Percentiles rank a stretch among this genome's conserved stretches.
These are phyloP conservation scores for Cryptococcus jaspeensis DNA, from an alignment of 1,284 basidiomycete genomes.

Conservation along the genomic window DNA sequence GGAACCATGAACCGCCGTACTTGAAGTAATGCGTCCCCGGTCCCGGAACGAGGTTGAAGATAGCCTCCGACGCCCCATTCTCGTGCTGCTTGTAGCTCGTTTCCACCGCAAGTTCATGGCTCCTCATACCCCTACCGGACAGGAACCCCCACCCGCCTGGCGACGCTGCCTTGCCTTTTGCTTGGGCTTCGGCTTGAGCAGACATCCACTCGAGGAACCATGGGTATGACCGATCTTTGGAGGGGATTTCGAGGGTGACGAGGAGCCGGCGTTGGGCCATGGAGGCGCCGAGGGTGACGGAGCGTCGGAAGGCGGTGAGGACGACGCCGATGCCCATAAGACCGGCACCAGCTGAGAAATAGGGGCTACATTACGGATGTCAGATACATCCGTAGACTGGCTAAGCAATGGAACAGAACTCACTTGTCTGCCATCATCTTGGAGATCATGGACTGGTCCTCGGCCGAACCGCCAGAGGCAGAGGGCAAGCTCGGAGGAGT, in stretches of 20 bases:
- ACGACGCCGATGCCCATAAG: slow-evolving; percentile 89
- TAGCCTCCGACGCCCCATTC: slow-evolving; percentile 80
- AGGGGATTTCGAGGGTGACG: slow-evolving; percentile 93
- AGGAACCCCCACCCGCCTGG: slow-evolving; percentile 9
- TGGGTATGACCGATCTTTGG: slow-evolving; percentile 89
- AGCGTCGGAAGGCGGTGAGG: slow-evolving; percentile 70
- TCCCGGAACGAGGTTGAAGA: slow-evolving; percentile 92
- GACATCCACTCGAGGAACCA: slow-evolving; percentile 99
- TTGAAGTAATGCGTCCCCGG: slow-evolving; percentile 93
- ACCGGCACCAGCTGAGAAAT: slow-evolving; percentile 94
- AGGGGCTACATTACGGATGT: slow-evolving; percentile 62
- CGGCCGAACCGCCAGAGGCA: slow-evolving; percentile 11
- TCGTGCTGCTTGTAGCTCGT: slow-evolving; percentile 82
- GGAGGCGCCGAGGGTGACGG: slow-evolving; percentile 66
- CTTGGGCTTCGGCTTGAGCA: slow-evolving; percentile 22
- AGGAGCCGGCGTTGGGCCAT: slow-evolving; percentile 85
- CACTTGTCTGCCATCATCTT: slow-evolving; percentile 46
- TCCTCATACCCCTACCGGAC: slow-evolving; percentile 59
- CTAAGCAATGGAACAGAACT: slow-evolving; percentile 2
- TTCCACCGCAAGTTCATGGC: slow-evolving; percentile 92
- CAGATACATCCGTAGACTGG: not conserved
- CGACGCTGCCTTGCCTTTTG: slow-evolving; percentile 19
- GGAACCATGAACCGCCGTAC: slow-evolving; percentile 83
- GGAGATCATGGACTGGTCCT: slow-evolving; percentile 17
- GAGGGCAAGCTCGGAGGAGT: slow-evolving; percentile 1